Percentiles rank a stretch among this genome's conserved stretches.
These are phyloP conservation scores for Boletus sp. DNA, from an alignment of 768 basidiomycete genomes.

Conservation along the genomic window DNA sequence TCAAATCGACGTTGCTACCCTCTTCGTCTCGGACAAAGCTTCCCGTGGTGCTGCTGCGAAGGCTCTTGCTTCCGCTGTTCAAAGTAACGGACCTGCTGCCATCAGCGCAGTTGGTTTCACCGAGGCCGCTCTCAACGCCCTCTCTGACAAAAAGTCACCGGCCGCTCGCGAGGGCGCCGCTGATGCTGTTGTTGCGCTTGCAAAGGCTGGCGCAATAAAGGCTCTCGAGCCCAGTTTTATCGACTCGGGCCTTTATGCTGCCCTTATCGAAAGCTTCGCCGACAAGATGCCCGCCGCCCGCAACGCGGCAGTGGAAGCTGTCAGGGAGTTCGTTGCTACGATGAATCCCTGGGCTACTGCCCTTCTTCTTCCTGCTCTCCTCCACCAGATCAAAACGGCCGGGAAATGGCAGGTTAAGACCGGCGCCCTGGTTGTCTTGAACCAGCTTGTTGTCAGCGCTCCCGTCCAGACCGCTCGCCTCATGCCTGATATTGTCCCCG, in stretches of 20 bases:
- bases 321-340: conserved; percentile 65
- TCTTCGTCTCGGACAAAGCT: conserved; percentile 85
- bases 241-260: conserved; percentile 79
- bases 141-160: conserved; percentile 93
- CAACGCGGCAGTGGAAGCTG: conserved; percentile 80
- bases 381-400: conserved; percentile 90
- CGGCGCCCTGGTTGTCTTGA: conserved; percentile 74
- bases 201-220: conserved; percentile 66
- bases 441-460: conserved; percentile 83
- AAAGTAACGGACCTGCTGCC: conserved; percentile 82
- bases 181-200: conserved; percentile 60
- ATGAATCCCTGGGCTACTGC: conserved; percentile 89
- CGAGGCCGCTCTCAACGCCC: conserved; percentile 76
- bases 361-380: conserved; percentile 81
- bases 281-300: conserved; percentile 91
- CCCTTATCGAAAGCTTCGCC: conserved; percentile 88
- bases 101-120: conserved; percentile 67
- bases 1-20: conserved; percentile 67
- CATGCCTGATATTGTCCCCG: conserved; percentile 92
- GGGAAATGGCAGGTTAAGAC: conserved; percentile 98
- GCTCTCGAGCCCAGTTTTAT: conserved; percentile 89
- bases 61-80: conserved; percentile 64
- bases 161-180: conserved; percentile 89
- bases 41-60: conserved; percentile 69
- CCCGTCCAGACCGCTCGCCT: conserved; percentile 81